Conservation (phyloP, 345 rosid species). For the Isatis tinctoria region DNA sequence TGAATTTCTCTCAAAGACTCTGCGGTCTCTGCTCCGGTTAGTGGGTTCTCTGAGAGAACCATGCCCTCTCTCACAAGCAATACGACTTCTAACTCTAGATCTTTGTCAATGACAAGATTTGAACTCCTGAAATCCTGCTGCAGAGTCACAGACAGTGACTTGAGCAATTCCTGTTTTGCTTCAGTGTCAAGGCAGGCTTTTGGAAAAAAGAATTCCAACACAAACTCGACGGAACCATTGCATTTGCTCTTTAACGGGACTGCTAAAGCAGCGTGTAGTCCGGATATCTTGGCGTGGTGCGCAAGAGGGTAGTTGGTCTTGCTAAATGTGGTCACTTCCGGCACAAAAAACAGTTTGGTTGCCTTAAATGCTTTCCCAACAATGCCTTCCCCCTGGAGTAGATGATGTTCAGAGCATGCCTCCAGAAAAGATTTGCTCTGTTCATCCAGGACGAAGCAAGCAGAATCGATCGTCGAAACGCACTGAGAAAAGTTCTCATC, state of each 20-base stretch:
- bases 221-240: conserved; percentile 55
- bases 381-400: conserved; percentile 65
- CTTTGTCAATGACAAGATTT: conserved; percentile 50
- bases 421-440: conserved; percentile 45
- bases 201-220: conserved; percentile 83
- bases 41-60: conserved; percentile 29
- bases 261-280: conserved; percentile 67
- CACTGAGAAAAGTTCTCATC: conserved; percentile 52
- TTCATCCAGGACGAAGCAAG: conserved; percentile 53
- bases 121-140: conserved; percentile 52
- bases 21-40: conserved; percentile 24
- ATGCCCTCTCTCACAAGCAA: conserved; percentile 35
- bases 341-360: conserved; percentile 57
- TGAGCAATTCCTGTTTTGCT: conserved; percentile 47
- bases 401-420: conserved; percentile 89
- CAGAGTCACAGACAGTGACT: conserved; percentile 42
- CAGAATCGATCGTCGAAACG: conserved; percentile 61
- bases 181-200: conserved; percentile 47
- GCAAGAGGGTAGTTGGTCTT: conserved; percentile 74
- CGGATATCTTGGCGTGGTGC: conserved; percentile 81
- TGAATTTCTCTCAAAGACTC: conserved; percentile 38
- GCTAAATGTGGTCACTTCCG: conserved; percentile 60
- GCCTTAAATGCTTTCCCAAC: conserved; percentile 70
- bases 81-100: conserved; percentile 44
- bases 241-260: conserved; percentile 53